Evolutionary conservation across 768 basidiomycete species (phyloP), one percentile per base, ranked within the genome.

Genomic region (Lentinus brumalis): DNA sequence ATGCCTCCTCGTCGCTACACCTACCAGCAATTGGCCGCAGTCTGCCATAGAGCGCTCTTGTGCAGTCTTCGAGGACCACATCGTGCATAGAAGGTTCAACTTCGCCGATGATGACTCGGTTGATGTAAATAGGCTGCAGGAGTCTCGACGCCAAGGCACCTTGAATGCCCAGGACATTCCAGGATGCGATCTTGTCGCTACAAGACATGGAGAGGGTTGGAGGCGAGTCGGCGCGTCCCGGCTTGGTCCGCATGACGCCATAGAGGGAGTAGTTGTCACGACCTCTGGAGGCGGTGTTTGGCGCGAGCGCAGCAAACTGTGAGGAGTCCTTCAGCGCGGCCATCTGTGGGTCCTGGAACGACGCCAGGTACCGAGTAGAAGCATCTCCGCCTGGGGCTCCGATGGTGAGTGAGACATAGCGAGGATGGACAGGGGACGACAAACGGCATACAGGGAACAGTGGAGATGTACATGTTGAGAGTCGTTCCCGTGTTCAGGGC

Each of bases 101-200:
- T 44, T 89, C 92, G 1, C 94, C 92, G 3, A 98, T 77, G 55
- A 94, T 76, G 16, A 98, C 74, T 29, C 71, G 69, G 45, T 76
- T 73, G 21, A 96, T 73, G 69, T 93, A 93, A 7, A 96, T 57
- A 0, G 91, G 91, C 3, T 65, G 67, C 42, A 86, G 75, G 62
- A 83, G 77, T 15, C 61, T 74, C 5, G 86, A 81, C 2, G 83
- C 83, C 50, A 97, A 76, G 1, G 91, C 88, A 3, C 96, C 96
- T 69, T 96, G 94, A 29, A 96, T 78, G 0, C 96, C 96, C 4
- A 94, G 77, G 0, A 89, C 83, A 56, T 81, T 86, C 94, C 95
- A 98, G 5, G 83, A 76, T 0, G 94, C 93, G 44, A 98, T 88
- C 74, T 98, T 98, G 72, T 98, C 96, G 65, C 91, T 93, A 75